Conservation (phyloP, 352 stramenopile species). For the Pythium grandisporangium region DNA sequence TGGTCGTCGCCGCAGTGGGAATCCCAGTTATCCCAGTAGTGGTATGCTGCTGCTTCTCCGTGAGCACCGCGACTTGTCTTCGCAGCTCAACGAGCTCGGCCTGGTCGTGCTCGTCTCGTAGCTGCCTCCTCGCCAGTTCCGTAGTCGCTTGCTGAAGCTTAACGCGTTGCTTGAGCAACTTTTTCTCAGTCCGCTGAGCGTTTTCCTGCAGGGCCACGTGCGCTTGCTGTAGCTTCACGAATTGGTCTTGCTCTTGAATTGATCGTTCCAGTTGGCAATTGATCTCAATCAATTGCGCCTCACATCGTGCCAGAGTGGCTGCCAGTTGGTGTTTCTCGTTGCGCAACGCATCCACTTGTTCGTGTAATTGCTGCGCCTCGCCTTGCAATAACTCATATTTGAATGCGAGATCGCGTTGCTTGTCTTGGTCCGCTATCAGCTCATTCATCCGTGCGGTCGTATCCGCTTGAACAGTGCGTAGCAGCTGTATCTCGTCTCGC, state of each 20-base stretch:
- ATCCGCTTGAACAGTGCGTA: too few species aligned
- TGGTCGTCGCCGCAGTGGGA: too few species aligned
- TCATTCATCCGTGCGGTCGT: too few species aligned
- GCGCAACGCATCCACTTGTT: background rate
- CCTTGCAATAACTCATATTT: background rate
- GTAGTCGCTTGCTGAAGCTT: slow-evolving; percentile 14
- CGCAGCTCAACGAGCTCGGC: slow-evolving; percentile 18
- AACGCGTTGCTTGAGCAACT: slow-evolving; percentile 21
- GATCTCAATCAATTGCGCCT: slow-evolving; percentile 8
- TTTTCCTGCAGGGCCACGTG: slow-evolving; percentile 4
- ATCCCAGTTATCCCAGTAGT: too few species aligned
- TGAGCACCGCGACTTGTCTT: slow-evolving; percentile 18
- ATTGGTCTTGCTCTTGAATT: slow-evolving; percentile 10
- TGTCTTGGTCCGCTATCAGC: too few species aligned
- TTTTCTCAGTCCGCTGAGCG: slow-evolving; percentile 14
- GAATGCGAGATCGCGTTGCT: too few species aligned
- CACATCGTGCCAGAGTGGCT: slow-evolving; percentile 1
- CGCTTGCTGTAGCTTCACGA: slow-evolving; percentile 8
- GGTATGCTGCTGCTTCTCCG: slow-evolving; percentile 17
- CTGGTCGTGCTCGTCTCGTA: slow-evolving; percentile 14
- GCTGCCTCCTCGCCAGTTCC: slow-evolving; percentile 6
- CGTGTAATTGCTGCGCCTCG: background rate
- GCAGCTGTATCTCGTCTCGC: too few species aligned
- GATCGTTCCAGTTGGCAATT: slow-evolving; percentile 16
- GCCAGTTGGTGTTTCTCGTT: background rate